Base-by-base conservation (phyloP, 179 eudicot species). In the Spinacia oleracea region DNA sequence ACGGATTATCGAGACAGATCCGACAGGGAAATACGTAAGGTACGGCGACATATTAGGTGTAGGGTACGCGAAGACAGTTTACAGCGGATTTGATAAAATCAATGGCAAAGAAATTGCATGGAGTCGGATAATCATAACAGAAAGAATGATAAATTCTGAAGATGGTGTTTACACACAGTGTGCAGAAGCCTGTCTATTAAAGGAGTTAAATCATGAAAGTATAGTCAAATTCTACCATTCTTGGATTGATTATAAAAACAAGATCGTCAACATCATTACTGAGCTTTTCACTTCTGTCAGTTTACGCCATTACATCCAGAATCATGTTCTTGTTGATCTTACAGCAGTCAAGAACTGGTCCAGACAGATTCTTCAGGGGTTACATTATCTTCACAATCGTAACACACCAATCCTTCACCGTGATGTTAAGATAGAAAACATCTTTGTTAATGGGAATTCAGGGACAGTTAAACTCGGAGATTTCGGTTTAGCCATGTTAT, bases 181-280 rank as follows among this genome's bases (percentile, higher is more conserved):
- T 27, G 38, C 34, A 15, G 68, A 63, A 63, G 14, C 68, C 6
- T 5, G 12, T 12, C 12, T 67, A 9, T 20, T 67, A 0, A 67
- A 34, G 11, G 3, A 11, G 9, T 35, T 67, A 9, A 38, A n/a
- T 20, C 72, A 67, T 67, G 12, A 15, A 0, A 38, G 18, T 67
- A 8, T 88, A 48, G 80, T 90, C 40, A 86, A 72, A 66, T 86
- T 81, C 35, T 86, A 86, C 79, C 56, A 67, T 70, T 87, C 88
- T 62, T 91, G 96, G 96, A 86, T 84, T 29, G 92, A 89, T 73
- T 68, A 82, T 21, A 78, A 76, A 60, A 87, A 78, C 73, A 83
- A 85, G 2, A 89, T 90, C 51, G 14, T 48, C 14, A 48, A 48
- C 51, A 48, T 48, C 16, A 48, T 48, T 48, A 16, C 51, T 48